phyloP scores from a whole-genome alignment of 2,329 filamentous ascomycete genomes.

The Volutella citrinella region DNA sequence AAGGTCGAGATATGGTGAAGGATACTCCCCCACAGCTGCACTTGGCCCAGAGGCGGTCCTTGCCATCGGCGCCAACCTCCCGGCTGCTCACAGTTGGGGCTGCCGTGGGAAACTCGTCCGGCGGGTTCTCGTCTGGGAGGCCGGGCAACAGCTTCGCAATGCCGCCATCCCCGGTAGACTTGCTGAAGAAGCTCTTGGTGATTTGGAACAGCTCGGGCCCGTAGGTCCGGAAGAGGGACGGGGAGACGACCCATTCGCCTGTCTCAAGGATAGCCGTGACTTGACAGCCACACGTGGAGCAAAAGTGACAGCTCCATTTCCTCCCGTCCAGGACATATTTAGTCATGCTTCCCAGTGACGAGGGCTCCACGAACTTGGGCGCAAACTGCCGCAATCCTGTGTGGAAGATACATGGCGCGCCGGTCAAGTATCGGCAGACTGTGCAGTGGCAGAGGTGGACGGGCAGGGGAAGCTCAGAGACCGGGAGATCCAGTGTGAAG shows the following conservation, averaged over 20 bases:
- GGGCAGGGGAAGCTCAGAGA: constrained; percentile 36
- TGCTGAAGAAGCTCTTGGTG: constrained; percentile 33
- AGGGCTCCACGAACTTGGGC: constrained; percentile 40
- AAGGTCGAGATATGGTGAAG: constrained; percentile 42
- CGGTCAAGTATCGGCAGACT: constrained; percentile 41
- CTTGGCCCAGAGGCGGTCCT: constrained; percentile 39
- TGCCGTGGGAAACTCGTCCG: constrained; percentile 22
- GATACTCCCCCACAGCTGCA: constrained; percentile 47
- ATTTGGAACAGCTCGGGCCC: constrained; percentile 34
- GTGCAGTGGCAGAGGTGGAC: constrained; percentile 46
- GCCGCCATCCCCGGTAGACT: constrained; percentile 35
- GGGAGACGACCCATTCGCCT: constrained; percentile 36
- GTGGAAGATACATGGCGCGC: constrained; percentile 42
- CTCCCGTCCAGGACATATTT: constrained; percentile 31
- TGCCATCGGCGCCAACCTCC: constrained; percentile 33
- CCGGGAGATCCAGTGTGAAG: constrained; percentile 39
- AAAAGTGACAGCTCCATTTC: constrained; percentile 39
- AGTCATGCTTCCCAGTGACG: constrained; percentile 33
- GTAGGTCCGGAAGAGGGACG: constrained; percentile 38
- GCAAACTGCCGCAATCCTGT: constrained; percentile 30
- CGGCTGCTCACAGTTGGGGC: constrained; percentile 24
- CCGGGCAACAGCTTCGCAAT: constrained; percentile 33
- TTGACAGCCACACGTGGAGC: constrained; percentile 44
- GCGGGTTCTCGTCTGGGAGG: constrained; percentile 36
- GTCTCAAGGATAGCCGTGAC: constrained; percentile 34